phyloP scores from a whole-genome alignment of 805 yeast genomes.

The Helenozyma baotianmanensis region DNA sequence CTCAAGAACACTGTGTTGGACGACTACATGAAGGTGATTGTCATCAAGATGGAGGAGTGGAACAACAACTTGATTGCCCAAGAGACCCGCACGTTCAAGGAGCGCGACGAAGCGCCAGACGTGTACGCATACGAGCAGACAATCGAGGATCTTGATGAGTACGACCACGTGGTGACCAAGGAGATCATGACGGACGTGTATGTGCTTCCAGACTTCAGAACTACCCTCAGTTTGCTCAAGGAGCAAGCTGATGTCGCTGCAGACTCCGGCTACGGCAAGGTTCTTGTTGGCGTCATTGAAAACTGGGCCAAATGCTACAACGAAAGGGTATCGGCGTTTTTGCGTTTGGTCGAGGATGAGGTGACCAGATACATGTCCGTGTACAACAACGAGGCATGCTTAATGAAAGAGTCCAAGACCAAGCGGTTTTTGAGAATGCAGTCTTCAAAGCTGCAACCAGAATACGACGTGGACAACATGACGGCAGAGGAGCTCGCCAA shows the following conservation, averaged over 20 bases:
- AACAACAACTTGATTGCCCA: conserved; percentile 60
- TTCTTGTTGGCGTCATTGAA: conserved; percentile 71
- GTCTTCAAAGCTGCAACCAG: conserved; percentile 10
- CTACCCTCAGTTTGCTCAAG: conserved; percentile 76
- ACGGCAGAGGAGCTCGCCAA: conserved; percentile 32
- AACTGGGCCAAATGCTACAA: conserved; percentile 61
- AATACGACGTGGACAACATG: conserved; percentile 35
- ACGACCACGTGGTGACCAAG: conserved; percentile 26
- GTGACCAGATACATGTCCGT: conserved; percentile 36
- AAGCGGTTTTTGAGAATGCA: conserved; percentile 30
- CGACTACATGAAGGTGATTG: conserved; percentile 72
- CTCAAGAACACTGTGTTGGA: conserved; percentile 68
- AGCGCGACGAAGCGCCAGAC: conserved; percentile 71
- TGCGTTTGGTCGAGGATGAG: conserved; percentile 45
- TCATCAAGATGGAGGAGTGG: conserved; percentile 82
- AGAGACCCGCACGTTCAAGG: conserved; percentile 60
- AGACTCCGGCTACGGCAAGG: conserved; percentile 75
- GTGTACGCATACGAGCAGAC: conserved; percentile 51
- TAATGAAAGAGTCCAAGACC: conserved; percentile 42
- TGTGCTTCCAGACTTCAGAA: conserved; percentile 73
- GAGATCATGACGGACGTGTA: conserved; percentile 43
- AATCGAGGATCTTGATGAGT: conserved; percentile 36
- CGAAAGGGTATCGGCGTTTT: conserved; percentile 62
- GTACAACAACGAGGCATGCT: conserved; percentile 35
- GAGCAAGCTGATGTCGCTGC: conserved; percentile 89